Evolutionary conservation across 2,329 filamentous ascomycete genomes (phyloP).

Genomic region (Hirsutella minnesotensis): DNA sequence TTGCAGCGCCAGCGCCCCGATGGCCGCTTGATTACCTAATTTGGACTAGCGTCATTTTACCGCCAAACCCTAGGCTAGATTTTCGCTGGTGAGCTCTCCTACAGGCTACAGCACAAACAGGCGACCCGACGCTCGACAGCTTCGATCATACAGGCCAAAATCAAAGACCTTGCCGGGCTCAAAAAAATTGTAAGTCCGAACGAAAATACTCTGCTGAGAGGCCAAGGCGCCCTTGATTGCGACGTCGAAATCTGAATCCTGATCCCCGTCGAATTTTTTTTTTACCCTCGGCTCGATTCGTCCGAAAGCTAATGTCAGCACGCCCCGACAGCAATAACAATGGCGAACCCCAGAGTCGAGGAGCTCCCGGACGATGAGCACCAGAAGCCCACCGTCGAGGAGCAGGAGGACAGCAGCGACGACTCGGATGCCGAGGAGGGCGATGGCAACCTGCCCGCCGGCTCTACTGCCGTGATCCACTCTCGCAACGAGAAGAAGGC

Average conservation of each 20-base stretch:
- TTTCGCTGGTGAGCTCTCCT: constrained; percentile 19
- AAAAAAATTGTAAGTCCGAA: constrained; percentile 24
- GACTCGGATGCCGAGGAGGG: constrained; percentile 71
- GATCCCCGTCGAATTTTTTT: constrained; percentile 3
- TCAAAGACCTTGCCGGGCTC: constrained; percentile 22
- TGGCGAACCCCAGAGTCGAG: constrained; percentile 97
- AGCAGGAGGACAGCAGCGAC: constrained; percentile 61
- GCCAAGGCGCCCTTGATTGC: neutral
- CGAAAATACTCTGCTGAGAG: constrained; percentile 8
- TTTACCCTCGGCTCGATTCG: neutral
- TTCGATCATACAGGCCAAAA: constrained; percentile 19
- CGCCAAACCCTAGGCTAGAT: constrained; percentile 37
- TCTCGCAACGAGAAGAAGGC: constrained; percentile 99
- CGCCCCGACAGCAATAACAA: constrained; percentile 36
- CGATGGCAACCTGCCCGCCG: constrained; percentile 67
- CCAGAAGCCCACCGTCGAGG: constrained; percentile 68
- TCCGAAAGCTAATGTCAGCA: neutral
- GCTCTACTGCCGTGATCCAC: constrained; percentile 83
- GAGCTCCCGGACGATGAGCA: constrained; percentile 88
- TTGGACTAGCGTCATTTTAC: constrained; percentile 21
- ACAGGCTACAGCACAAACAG: constrained; percentile 29
- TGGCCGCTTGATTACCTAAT: constrained; percentile 29
- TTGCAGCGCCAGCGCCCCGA: neutral
- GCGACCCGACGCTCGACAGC: constrained; percentile 11
- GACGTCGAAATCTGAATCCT: neutral